These are phyloP conservation scores for Fusarium siculi DNA, from an alignment of 2,329 filamentous ascomycete genomes.

Conservation along the genomic window DNA sequence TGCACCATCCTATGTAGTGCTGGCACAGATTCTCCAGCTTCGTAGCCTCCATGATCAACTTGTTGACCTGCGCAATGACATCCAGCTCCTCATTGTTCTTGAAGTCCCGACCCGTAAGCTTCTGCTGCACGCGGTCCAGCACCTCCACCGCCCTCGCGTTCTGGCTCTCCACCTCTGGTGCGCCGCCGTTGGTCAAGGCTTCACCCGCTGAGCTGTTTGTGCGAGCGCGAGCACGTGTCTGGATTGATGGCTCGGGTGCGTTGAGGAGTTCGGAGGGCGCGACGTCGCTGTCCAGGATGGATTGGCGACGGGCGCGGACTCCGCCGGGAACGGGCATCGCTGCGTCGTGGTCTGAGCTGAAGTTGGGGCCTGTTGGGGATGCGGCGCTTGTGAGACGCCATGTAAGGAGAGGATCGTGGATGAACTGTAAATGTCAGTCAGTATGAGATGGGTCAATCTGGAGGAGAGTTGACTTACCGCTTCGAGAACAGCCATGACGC, in stretches of 20 bases:
- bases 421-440: conserved; percentile 71
- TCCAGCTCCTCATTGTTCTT: conserved; percentile 85
- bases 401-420: conserved; percentile 98
- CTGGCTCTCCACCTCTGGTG: conserved; percentile 77
- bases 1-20: conserved; percentile 99
- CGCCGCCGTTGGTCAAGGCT: conserved; percentile 50
- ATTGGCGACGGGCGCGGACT: conserved; percentile 70
- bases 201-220: conserved; percentile 67
- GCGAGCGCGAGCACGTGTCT: conserved; percentile 63
- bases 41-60: conserved; percentile 93
- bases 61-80: conserved; percentile 90
- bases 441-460: background rate
- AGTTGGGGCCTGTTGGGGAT: conserved; percentile 74
- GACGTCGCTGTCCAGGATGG: conserved; percentile 73
- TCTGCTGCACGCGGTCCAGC: conserved; percentile 90
- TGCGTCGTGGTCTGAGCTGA: conserved; percentile 68
- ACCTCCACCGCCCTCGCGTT: conserved; percentile 95
- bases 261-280: conserved; percentile 69
- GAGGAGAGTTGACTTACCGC: conserved; percentile 73
- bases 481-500: conserved; percentile 97
- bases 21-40: conserved; percentile 98
- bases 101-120: conserved; percentile 94
- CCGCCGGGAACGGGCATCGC: conserved; percentile 60
- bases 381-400: conserved; percentile 83
- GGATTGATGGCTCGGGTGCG: conserved; percentile 57